Base-by-base conservation (phyloP, 129 eudicot genomes). In the Chrysanthemum seticuspe region DNA sequence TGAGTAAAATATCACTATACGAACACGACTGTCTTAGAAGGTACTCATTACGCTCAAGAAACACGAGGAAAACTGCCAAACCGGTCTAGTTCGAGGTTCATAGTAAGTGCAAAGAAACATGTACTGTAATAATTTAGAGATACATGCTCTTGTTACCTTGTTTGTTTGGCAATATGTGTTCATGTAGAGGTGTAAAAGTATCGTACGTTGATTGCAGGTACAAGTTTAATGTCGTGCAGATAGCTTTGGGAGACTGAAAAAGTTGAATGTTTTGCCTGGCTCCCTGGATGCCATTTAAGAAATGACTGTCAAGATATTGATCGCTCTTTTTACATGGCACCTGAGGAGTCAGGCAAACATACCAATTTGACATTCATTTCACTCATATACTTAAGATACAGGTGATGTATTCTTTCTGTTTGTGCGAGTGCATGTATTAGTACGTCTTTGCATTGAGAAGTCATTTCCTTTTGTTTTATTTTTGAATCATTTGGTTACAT, bases 211-310 rank as follows among this genome's bases (percentile, higher is more conserved):
- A 31, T 48, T 78, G 72, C 13, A 71, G 77, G 73, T 64, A 47
- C 16, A 52, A 48, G 13, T 49, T 16, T 55, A 34, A 13, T 15
- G 9, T 27, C 0, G 8, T 3, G 56, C 40, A 13, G 25, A 11
- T 60, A 23, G 62, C 54, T 47, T 23, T 40, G 47, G 47, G 3
- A 36, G 31, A 34, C 10, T 57, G 52, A 23, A 29, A 44, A 54
- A 8, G 12, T 56, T 56, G 68, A 71, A 45, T 78, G 78, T 45
- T 78, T 78, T 78, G 82, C 78, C 82, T 78, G 82, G 82, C 82
- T 78, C 82, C 82, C 82, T 78, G 82, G 82, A 78, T 78, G 82
- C 82, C 78, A 78, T 78, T 15, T 78, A 78, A 78, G 78, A 72
- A 54, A 72, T 57, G 51, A 34, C 65, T 57, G 51, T 78, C 78